Evolutionary conservation across 805 yeast species (phyloP), one percentile per base, ranked within the genome.

Genomic region (Jamesozyma spencerorum): DNA sequence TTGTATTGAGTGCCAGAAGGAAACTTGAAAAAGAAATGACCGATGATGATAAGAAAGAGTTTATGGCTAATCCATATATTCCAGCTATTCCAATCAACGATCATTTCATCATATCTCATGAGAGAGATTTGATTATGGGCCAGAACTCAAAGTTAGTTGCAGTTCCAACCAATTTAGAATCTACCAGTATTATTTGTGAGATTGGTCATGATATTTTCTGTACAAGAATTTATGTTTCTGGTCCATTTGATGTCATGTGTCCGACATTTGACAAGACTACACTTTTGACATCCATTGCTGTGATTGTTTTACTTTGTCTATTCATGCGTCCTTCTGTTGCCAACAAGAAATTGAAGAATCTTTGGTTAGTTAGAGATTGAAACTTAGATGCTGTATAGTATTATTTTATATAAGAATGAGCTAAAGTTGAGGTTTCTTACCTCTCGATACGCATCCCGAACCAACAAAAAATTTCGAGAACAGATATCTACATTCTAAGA

Each of bases 151-250:
- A 55, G 2, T 47, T 79, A 6, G 50, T 69, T 2, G 67, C 81
- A 0, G 54, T 66, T 3, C 69, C 83, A 2, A 83, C 97, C 0
- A 70, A 74, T 31, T 65, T 87, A 38, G 97, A 90, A 62, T 84
- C 95, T 2, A 87, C 97, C 0, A 69, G 81, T 14, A 69, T 85
- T 15, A 73, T 84, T 0, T 79, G 92, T 45, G 68, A 72, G 29
- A 63, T 77, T 34, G 85, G 81, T 15, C 60, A 69, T n/a, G 94
- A 85, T 55, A 58, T 82, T 5, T 88, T 84, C 64, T 84, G 88
- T 54, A 80, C 94, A 0, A 69, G 77, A 42, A 70, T 83, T 14
- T 73, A 81, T 38, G 96, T 97, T 0, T 85, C 96, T 0, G 74
- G 75, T 33, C 84, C 85, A 31, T 88, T 85, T 62, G 98, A 90